Evolutionary conservation across 192 early-diverging fungal species (phyloP).

Genomic region (Coemansia sp.): DNA sequence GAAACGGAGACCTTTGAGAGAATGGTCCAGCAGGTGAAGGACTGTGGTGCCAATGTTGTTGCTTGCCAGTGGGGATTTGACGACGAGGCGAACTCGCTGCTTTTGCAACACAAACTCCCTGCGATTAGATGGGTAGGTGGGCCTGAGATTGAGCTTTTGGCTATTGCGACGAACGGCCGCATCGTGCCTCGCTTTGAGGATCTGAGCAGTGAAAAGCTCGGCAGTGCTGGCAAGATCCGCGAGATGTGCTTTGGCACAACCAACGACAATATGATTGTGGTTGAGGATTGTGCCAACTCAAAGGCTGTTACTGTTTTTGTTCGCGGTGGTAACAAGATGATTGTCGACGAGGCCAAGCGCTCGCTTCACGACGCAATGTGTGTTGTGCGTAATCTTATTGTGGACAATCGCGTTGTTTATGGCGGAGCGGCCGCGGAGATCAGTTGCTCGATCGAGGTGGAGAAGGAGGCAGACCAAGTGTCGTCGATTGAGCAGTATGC

Average conservation of each 20-base stretch:
- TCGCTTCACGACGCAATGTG: slow-evolving; percentile 98
- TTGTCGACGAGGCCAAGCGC: slow-evolving; percentile 98
- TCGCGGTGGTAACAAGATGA: slow-evolving; percentile 99
- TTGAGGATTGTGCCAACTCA: slow-evolving; percentile 99
- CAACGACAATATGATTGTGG: slow-evolving; percentile 95
- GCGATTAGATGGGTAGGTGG: slow-evolving; percentile 99
- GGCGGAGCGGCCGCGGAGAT: slow-evolving; percentile 99
- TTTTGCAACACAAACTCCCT: slow-evolving; percentile 96
- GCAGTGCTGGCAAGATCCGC: slow-evolving; percentile 89
- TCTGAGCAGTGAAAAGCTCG: slow-evolving; percentile 82
- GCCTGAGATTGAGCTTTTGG: slow-evolving; percentile 98
- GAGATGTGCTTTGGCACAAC: slow-evolving; percentile 65
- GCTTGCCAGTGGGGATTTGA: slow-evolving; percentile 99
- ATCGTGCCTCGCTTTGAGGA: slow-evolving; percentile 99
- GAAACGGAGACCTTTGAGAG: slow-evolving; percentile 95
- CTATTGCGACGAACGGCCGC: slow-evolving; percentile 99
- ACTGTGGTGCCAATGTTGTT: slow-evolving; percentile 95
- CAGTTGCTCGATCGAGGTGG: slow-evolving; percentile 89
- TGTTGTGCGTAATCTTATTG: slow-evolving; percentile 94
- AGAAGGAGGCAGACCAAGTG: slow-evolving; percentile 84
- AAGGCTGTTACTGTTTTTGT: slow-evolving; percentile 97
- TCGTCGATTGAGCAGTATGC: slow-evolving; percentile 98
- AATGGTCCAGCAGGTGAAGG: slow-evolving; percentile 98
- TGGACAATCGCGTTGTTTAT: slow-evolving; percentile 98
- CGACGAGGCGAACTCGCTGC: slow-evolving; percentile 99